phyloP scores from a whole-genome alignment of 2,329 filamentous ascomycete species.

The Exutisphaerella laricina region DNA sequence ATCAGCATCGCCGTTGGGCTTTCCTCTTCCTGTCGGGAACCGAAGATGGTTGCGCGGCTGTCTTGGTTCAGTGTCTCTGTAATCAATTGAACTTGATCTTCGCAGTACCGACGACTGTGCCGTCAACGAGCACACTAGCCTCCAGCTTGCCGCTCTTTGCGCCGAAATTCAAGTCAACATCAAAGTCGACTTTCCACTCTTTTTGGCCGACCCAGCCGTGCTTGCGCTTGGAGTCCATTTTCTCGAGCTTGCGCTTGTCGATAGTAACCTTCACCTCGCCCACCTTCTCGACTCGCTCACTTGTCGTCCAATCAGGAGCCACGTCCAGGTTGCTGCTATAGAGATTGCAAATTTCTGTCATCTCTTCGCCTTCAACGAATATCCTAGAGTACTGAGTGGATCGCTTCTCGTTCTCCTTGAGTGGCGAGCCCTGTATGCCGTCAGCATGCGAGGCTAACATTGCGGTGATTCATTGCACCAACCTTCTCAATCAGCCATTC shows the following conservation, averaged over 20 bases:
- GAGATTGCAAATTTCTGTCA: constrained; percentile 2
- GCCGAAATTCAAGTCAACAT: constrained; percentile 2
- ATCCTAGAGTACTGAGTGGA: constrained; percentile 1
- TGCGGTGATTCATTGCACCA: neutral
- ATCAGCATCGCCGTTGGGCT: too few species aligned
- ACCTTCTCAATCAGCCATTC: constrained; percentile 4
- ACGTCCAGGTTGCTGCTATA: constrained; percentile 3
- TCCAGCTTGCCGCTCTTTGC: constrained; percentile 1
- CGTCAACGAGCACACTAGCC: neutral
- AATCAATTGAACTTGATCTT: constrained; percentile 3
- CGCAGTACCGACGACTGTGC: constrained; percentile 1
- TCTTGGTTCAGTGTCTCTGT: too few species aligned
- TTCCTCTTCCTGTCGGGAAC: too few species aligned
- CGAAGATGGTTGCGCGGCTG: too few species aligned
- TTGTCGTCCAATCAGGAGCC: neutral
- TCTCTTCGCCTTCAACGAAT: neutral
- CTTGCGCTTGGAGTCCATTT: neutral
- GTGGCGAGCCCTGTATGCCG: neutral
- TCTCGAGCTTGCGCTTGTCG: constrained; percentile 2
- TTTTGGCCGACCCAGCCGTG: neutral
- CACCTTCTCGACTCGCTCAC: neutral
- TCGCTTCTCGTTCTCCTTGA: constrained; percentile 1
- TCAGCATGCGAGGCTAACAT: neutral
- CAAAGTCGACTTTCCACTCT: constrained; percentile 1
- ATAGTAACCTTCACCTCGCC: neutral